phyloP scores from a whole-genome alignment of 805 yeast genomes.

The Scheffersomyces stipitis region DNA sequence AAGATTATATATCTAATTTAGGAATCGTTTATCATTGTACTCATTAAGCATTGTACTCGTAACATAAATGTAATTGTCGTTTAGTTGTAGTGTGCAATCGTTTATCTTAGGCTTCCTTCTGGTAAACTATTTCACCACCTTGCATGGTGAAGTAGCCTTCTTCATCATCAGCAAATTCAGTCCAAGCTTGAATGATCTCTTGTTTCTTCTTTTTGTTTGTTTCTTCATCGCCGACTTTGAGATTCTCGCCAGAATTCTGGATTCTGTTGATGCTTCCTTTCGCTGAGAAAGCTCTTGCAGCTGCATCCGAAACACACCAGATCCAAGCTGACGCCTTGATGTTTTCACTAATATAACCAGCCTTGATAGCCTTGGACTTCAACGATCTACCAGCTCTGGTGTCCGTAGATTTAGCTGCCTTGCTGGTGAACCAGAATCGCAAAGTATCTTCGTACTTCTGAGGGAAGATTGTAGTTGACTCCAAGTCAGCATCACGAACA shows the following conservation, averaged over 20 bases:
- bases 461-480: slow-evolving; percentile 17
- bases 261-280: no score
- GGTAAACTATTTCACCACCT: slow-evolving; percentile 18
- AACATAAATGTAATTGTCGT: no score
- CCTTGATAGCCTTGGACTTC: slow-evolving; percentile 14
- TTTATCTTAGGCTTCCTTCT: no score
- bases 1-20: no score
- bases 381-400: slow-evolving; percentile 16
- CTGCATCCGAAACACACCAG: slow-evolving; percentile 13
- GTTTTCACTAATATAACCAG: slow-evolving; percentile 14
- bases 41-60: no score
- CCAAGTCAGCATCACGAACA: slow-evolving; percentile 30
- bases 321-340: slow-evolving; percentile 11
- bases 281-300: slow-evolving; percentile 9
- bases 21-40: no score
- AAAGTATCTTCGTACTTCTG: slow-evolving; percentile 9
- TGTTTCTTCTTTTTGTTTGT: slow-evolving; percentile 4
- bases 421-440: slow-evolving; percentile 5
- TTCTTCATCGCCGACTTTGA: slow-evolving; percentile 1
- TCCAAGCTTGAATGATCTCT: slow-evolving; percentile 11
- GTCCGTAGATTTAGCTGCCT: slow-evolving; percentile 11
- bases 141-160: slow-evolving; percentile 11
- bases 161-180: slow-evolving; percentile 14
- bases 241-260: slow-evolving; percentile 8
- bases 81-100: no score